Percentiles rank a stretch among this genome's conserved stretches.
phyloP scores from a whole-genome alignment of 2,329 filamentous ascomycete genomes.

The Fusarium sp. region DNA sequence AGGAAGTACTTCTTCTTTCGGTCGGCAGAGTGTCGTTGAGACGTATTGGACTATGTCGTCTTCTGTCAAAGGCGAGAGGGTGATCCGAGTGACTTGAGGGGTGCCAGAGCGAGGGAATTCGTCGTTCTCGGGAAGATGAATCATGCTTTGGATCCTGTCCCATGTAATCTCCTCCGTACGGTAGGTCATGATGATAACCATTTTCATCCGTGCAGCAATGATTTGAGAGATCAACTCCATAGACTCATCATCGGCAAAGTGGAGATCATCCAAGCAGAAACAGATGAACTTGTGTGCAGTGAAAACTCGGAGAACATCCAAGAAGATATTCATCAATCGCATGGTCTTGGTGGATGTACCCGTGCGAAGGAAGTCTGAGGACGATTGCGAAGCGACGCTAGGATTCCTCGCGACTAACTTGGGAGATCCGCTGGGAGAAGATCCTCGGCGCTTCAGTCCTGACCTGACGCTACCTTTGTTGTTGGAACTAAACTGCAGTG shows the following conservation, averaged over 20 bases:
- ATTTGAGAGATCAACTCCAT: constrained; percentile 86
- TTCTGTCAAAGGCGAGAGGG: constrained; percentile 79
- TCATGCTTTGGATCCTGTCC: constrained; percentile 65
- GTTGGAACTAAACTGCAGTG: constrained; percentile 49
- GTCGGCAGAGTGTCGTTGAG: constrained; percentile 80
- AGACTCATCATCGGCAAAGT: constrained; percentile 90
- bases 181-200: constrained; percentile 84
- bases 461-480: constrained; percentile 50
- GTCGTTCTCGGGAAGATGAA: constrained; percentile 66
- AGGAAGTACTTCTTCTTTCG: constrained; percentile 77
- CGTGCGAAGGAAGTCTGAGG: constrained; percentile 70
- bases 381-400: constrained; percentile 60
- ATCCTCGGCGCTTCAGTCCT: constrained; percentile 58
- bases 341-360: constrained; percentile 72
- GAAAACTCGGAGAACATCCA: constrained; percentile 86
- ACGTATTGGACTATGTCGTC: constrained; percentile 86
- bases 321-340: constrained; percentile 85
- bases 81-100: constrained; percentile 74
- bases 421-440: constrained; percentile 62
- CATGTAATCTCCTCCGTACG: constrained; percentile 73
- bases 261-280: constrained; percentile 88
- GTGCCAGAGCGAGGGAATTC: constrained; percentile 60
- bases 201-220: constrained; percentile 79
- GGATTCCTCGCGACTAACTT: constrained; percentile 51
- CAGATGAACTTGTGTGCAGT: constrained; percentile 88